Evolutionary conservation across 208 protist genomes (phyloP), one percentile per base, ranked within the genome.

Genomic region (Wallacemonas sp.): DNA sequence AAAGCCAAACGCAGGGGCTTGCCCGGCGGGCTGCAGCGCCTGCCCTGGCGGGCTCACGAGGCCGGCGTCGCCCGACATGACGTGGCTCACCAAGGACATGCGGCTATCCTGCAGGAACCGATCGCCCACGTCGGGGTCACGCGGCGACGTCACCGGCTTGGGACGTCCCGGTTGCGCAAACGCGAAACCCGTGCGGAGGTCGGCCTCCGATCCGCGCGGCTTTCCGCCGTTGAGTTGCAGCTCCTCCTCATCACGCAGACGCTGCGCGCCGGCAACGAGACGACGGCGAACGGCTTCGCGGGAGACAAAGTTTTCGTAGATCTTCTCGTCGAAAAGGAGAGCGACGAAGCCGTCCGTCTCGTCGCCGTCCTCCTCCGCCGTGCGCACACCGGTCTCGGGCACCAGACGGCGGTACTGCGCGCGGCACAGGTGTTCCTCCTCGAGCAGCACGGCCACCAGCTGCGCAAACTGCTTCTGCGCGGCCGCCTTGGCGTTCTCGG

Each of bases 361-460:
- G 61, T 96, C 90, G 2, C 64, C 63, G 1, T 89, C 80, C 49
- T 91, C 86, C 52, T 74, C 70, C 20, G 36, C 28, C 18, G 31
- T 39, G n/a, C 50, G 39, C 3, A 20, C 50, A 26, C 2, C 41
- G 32, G n/a, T 45, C 11, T 36, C 64, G 1, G 74, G 81, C 18
- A 93, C 74, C 1, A 96, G 77, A 20, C 84, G 83, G 7, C 86
- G 65, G 61, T 96, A 96, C 23, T 77, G 72, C 20, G 76, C 44
- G 50, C 90, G 84, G 66, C 84, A 93, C 46, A 90, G 74, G 70
- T 94, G 88, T 77, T 94, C 94, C 70, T 97, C 91, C 66, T 97
- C 91, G 39, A 97, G 61, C 22, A 97, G 61, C 11, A 92, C 69
- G 28, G 81, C 71, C 16, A 91, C 86, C 0, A 22, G 39, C 26